phyloP scores from a whole-genome alignment of 148 eudicot genomes.

The Dianthus caryophyllus region DNA sequence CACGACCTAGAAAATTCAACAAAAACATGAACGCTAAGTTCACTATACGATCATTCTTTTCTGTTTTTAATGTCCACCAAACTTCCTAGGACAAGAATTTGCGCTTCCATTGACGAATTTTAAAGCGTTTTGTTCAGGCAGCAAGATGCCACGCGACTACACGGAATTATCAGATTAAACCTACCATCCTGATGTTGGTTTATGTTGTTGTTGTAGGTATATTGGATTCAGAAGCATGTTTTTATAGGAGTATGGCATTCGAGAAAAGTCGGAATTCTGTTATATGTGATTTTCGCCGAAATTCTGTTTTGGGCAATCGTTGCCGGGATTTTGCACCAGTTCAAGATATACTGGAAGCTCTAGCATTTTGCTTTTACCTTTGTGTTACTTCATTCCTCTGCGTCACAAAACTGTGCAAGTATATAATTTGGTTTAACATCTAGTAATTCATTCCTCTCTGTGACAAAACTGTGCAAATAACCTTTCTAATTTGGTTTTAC shows the following conservation, averaged over 20 bases:
- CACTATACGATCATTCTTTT: neutral
- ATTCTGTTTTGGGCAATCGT: slow-evolving; percentile 74
- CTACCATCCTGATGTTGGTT: neutral
- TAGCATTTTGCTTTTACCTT: slow-evolving; percentile 23
- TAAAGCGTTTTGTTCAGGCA: neutral
- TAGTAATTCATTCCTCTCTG: too few species aligned
- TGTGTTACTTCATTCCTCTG: neutral
- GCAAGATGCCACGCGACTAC: neutral
- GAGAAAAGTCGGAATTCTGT: slow-evolving; percentile 64
- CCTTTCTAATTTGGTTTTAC: too few species aligned
- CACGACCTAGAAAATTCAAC: too few species aligned
- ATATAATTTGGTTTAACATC: too few species aligned
- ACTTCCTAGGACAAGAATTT: neutral
- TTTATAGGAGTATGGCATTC: slow-evolving; percentile 90
- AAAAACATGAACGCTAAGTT: neutral
- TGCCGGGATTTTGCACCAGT: slow-evolving; percentile 58
- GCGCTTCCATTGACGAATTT: neutral
- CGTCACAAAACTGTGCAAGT: neutral
- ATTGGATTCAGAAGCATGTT: slow-evolving; percentile 80
- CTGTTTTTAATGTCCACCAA: neutral
- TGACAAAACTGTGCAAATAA: too few species aligned
- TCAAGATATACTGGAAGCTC: slow-evolving; percentile 77
- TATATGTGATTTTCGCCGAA: slow-evolving; percentile 82
- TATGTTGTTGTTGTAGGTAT: slow-evolving; percentile 38
- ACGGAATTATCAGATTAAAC: neutral